These are phyloP conservation scores for Tulasnella sp. DNA, from an alignment of 768 basidiomycete species.

Conservation along the genomic window DNA sequence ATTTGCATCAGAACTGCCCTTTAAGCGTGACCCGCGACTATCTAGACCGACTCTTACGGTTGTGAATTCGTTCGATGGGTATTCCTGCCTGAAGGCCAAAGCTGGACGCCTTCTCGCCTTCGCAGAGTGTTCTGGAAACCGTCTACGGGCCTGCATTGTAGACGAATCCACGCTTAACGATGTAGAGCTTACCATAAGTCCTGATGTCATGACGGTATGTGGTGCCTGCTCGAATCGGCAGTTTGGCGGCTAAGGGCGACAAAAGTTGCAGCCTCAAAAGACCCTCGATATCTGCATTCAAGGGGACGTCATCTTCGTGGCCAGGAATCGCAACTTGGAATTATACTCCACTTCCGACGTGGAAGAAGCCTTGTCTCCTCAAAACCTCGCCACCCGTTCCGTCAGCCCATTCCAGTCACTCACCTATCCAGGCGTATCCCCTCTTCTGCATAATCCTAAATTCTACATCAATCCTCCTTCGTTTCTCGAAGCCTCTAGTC, in stretches of 20 bases:
- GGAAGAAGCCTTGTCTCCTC: neutral
- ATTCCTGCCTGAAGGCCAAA: neutral
- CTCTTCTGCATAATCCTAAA: neutral
- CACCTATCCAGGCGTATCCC: neutral
- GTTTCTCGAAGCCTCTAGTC: neutral
- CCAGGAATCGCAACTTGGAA: neutral
- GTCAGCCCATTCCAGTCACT: neutral
- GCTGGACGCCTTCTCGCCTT: neutral
- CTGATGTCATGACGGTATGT: neutral
- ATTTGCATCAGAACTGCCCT: neutral
- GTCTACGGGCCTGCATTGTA: neutral
- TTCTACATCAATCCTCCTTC: neutral
- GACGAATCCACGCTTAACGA: neutral
- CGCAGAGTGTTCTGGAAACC: neutral
- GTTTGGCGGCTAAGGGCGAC: neutral
- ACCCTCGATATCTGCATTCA: neutral
- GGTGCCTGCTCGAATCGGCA: neutral
- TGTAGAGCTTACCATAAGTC: neutral
- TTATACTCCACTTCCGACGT: neutral
- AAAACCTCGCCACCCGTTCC: neutral
- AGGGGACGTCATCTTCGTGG: neutral
- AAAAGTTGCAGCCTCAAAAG: neutral
- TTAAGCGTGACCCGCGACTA: neutral
- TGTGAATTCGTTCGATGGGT: neutral
- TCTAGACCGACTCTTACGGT: neutral